Percentiles rank a stretch among this genome's conserved stretches.
phyloP scores from a whole-genome alignment of 345 rosid species.

The Ricinus communis region DNA sequence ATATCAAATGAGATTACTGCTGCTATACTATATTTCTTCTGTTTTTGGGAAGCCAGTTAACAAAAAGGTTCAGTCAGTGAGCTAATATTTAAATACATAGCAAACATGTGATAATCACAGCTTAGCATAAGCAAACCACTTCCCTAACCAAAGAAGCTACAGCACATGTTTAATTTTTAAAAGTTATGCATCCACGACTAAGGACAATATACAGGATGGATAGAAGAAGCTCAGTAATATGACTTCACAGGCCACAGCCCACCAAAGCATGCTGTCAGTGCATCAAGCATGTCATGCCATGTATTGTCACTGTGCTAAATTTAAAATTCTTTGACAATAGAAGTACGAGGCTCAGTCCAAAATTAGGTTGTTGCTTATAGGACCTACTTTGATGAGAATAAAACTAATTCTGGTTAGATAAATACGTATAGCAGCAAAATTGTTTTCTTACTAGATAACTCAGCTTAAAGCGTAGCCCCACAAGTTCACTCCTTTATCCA shows the following conservation, averaged over 20 bases:
- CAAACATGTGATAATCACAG: background rate
- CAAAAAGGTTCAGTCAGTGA: too few relatives aligned
- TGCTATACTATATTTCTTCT: background rate
- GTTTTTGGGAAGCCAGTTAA: background rate
- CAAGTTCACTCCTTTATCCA: slow-evolving; percentile 12
- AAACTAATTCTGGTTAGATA: background rate
- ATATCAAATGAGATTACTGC: background rate
- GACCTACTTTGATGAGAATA: background rate
- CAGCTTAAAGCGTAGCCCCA: background rate
- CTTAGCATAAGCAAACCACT: background rate
- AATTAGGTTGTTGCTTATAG: background rate
- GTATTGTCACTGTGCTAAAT: background rate
- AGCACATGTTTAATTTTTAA: background rate
- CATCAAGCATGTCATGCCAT: background rate
- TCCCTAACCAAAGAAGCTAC: background rate
- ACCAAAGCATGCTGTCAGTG: background rate
- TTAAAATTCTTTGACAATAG: background rate
- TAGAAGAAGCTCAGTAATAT: too few relatives aligned
- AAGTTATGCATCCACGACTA: too few relatives aligned
- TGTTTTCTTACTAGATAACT: background rate
- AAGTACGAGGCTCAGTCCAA: background rate
- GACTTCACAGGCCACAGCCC: slow-evolving; percentile 1
- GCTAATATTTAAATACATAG: background rate
- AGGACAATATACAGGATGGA: too few relatives aligned
- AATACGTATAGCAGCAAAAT: background rate